Percentiles rank a stretch among this genome's conserved stretches.
These are phyloP conservation scores for Arthrobotrys iridis DNA, from an alignment of 2,329 filamentous ascomycete species.

Conservation along the genomic window DNA sequence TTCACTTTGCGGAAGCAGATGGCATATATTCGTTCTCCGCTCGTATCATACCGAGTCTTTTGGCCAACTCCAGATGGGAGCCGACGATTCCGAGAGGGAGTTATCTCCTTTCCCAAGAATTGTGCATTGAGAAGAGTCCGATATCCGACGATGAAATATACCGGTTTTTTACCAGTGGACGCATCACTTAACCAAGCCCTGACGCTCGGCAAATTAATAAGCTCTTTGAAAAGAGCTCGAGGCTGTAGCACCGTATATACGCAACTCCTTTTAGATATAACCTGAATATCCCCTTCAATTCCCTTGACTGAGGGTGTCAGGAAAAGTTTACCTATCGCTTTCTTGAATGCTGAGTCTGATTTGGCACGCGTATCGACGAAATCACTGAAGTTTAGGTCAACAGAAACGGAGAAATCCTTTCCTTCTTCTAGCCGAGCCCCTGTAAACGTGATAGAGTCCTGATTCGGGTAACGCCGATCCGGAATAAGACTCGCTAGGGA, in stretches of 20 bases:
- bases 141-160: slow-evolving; percentile 36
- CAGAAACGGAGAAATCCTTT: slow-evolving; percentile 19
- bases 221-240: slow-evolving; percentile 16
- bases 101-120: slow-evolving; percentile 28
- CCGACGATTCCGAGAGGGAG: not conserved
- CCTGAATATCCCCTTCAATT: slow-evolving; percentile 25
- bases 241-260: slow-evolving; percentile 26
- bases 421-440: slow-evolving; percentile 8
- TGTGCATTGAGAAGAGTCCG: slow-evolving; percentile 23
- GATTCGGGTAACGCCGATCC: slow-evolving; percentile 32
- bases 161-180: not conserved
- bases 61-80: not conserved
- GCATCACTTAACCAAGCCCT: not conserved
- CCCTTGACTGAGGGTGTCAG: slow-evolving; percentile 7
- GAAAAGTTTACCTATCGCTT: slow-evolving; percentile 22
- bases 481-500: slow-evolving; percentile 23
- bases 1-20: slow-evolving; percentile 31
- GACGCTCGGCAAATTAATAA: not conserved
- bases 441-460: not conserved
- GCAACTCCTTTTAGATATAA: slow-evolving; percentile 25
- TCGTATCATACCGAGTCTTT: slow-evolving; percentile 3
- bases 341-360: slow-evolving; percentile 12
- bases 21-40: slow-evolving; percentile 32
- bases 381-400: slow-evolving; percentile 32
- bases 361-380: slow-evolving; percentile 7